Evolutionary conservation across 495 filamentous ascomycete species (phyloP).

Genomic region (Umbilicaria muhlenbergii): DNA sequence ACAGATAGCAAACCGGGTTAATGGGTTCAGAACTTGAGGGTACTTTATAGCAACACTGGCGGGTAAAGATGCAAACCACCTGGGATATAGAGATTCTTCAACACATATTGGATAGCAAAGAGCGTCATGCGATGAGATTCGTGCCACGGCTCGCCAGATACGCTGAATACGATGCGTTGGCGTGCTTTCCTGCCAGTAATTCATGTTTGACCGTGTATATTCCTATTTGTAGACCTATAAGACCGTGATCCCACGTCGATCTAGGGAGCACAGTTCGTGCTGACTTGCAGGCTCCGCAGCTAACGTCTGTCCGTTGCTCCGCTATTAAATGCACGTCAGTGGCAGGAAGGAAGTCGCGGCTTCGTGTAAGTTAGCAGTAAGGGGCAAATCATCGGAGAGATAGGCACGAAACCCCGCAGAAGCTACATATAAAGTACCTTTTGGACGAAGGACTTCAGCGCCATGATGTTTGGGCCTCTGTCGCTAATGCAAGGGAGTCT

Average conservation of each 20-base stretch:
- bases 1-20: no score
- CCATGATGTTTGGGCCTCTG: conserved; percentile 8
- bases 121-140: conserved; percentile 5
- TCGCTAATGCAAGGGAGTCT: conserved; percentile 9
- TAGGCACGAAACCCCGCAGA: conserved; percentile 9
- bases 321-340: conserved; percentile 16
- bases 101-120: conserved; percentile 9
- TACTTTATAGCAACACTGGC: no score
- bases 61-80: no score
- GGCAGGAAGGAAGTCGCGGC: conserved; percentile 10
- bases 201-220: conserved; percentile 37
- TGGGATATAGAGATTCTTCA: background rate
- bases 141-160: conserved; percentile 14
- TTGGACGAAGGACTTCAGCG: background rate
- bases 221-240: conserved; percentile 39
- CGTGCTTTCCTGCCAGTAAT: conserved; percentile 73
- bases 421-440: no score
- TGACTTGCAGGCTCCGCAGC: conserved; percentile 17
- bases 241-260: conserved; percentile 22
- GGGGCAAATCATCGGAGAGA: conserved; percentile 7
- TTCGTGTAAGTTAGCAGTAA: background rate
- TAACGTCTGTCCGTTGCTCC: conserved; percentile 9
- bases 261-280: conserved; percentile 18
- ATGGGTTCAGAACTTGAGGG: no score
- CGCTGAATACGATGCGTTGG: conserved; percentile 60